phyloP scores from a whole-genome alignment of 1,284 basidiomycete species.

The Heterobasidion irregulare region DNA sequence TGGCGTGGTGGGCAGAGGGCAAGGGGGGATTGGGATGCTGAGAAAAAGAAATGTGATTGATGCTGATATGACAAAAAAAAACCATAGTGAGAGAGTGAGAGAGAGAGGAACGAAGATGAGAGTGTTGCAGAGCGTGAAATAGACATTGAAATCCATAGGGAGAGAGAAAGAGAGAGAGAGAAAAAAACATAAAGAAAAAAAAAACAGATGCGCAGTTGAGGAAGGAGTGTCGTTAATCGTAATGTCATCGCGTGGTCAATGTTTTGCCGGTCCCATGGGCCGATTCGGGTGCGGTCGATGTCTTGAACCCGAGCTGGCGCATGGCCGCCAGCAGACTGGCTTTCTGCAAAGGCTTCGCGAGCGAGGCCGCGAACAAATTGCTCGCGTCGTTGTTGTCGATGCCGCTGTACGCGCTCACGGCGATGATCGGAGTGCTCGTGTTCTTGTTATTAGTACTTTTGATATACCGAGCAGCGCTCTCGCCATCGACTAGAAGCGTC shows the following conservation, averaged over 20 bases:
- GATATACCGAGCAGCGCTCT: conserved; percentile 88
- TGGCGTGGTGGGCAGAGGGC: neutral
- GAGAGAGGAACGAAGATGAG: conserved; percentile 17
- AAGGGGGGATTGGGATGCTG: neutral
- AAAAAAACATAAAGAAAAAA: conserved; percentile 5
- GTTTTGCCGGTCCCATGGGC: conserved; percentile 12
- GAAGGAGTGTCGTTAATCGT: conserved; percentile 1
- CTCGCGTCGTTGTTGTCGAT: conserved; percentile 58
- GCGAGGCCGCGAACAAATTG: conserved; percentile 78
- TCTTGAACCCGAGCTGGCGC: conserved; percentile 85
- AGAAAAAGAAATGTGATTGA: conserved; percentile 16
- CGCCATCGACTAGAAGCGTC: conserved; percentile 66
- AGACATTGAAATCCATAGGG: conserved; percentile 10
- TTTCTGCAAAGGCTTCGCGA: conserved; percentile 86
- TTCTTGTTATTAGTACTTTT: conserved; percentile 94
- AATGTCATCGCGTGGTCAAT: conserved; percentile 12
- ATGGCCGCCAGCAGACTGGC: conserved; percentile 73
- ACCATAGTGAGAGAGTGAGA: conserved; percentile 10
- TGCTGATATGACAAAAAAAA: conserved; percentile 22
- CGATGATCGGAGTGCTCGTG: conserved; percentile 83
- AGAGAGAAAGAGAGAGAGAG: conserved; percentile 1
- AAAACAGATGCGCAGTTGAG: neutral
- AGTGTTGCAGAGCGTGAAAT: conserved; percentile 1
- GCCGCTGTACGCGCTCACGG: conserved; percentile 79
- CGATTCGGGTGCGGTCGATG: conserved; percentile 58